These are phyloP conservation scores for Voacanga thouarsii DNA, from an alignment of 257 asterid genomes.

Conservation along the genomic window DNA sequence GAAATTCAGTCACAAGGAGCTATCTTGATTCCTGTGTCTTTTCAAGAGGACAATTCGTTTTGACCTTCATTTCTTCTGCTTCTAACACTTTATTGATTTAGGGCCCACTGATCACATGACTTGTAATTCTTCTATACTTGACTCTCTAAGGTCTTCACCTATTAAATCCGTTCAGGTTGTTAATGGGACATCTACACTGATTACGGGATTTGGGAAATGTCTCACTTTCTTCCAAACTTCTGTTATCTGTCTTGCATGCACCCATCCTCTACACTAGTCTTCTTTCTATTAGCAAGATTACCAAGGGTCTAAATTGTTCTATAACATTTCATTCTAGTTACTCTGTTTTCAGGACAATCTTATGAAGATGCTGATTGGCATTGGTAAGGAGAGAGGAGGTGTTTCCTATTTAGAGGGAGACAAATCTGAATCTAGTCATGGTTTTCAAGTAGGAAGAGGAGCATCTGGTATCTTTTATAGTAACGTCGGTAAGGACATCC, in stretches of 20 bases:
- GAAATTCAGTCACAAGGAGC: background rate
- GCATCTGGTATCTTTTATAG: background rate
- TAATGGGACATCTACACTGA: background rate
- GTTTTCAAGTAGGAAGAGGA: background rate
- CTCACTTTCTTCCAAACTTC: background rate
- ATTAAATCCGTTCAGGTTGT: background rate
- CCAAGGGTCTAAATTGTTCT: background rate
- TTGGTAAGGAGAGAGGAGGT: background rate
- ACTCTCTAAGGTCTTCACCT: no score
- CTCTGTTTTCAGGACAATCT: background rate
- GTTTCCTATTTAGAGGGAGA: background rate
- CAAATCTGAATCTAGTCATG: no score
- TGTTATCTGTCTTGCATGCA: no score
- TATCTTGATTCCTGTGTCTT: background rate
- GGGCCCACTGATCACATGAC: no score
- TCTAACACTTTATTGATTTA: no score
- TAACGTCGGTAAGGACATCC: no score
- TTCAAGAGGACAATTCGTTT: no score
- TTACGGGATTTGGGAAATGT: background rate
- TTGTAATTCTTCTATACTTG: background rate
- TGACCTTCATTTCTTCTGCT: background rate
- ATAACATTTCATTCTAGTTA: background rate
- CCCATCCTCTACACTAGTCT: no score
- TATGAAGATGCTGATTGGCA: background rate
- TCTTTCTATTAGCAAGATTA: no score